Evolutionary conservation across 192 early-diverging fungal species (phyloP), one percentile per base, ranked within the genome.

Genomic region (Coemansia javaensis): DNA sequence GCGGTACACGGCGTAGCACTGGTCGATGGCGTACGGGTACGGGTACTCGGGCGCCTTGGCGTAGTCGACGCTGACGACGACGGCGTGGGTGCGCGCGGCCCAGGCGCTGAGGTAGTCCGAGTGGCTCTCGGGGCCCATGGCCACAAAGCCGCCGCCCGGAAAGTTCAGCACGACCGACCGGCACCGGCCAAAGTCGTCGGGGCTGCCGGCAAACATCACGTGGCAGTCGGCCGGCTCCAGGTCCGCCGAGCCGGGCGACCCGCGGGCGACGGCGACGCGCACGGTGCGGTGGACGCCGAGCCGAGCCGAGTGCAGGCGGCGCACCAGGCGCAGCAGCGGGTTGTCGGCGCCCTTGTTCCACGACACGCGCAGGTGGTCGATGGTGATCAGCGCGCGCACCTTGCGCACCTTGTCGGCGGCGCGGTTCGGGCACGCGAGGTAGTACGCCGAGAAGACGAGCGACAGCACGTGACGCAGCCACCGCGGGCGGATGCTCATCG

Each of bases 1-100:
- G 11, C 68, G 57, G 71, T 95, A 98, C 13, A 88, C 79, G 51
- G 91, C 93, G 68, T 89, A 94, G 58, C 90, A 92, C 56, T 98
- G 90, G 44, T 94, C 84, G 17, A 94, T 59, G 0, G 85, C 89
- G 40, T 80, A 88, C 1, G 95, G 95, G 54, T 90, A 98, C n/a
- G 95, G 95, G 41, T 81, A 82, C 65, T 96, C 95, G 28, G 93
- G 95, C 7, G 91, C 90, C 64, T 98, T 98, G 41, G 86, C 90
- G 46, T 98, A 98, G 53, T 98, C 82, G 35, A 98, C 75, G 44
- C 82, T 83, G 23, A 92, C 56, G 10, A 98, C 81, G 2, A 90
- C 86, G 0, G 88, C 55, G 9, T 75, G 67, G 1, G 85, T 86
- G 28, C 73, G 67, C 17, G 77, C 70, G n/a, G 93, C 90, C 88